These are phyloP conservation scores for Fraxinus dipetala DNA, from an alignment of 305 asterid genomes.

Conservation along the genomic window DNA sequence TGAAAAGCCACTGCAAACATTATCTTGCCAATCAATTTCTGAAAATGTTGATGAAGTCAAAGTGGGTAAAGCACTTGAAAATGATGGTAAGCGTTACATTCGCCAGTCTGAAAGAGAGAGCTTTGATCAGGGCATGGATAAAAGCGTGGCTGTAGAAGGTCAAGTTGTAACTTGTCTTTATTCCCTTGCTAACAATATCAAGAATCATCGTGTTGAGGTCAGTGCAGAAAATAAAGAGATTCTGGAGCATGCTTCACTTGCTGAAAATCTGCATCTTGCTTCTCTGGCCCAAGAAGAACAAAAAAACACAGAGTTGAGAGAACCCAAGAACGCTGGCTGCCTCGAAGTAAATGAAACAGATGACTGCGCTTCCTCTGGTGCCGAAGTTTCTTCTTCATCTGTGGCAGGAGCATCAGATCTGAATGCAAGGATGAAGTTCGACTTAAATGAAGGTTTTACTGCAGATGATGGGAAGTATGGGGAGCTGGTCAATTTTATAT, in stretches of 20 bases:
- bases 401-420: conserved; percentile 33
- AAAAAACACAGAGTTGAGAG: conserved; percentile 29
- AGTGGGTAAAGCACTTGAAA: conserved; percentile 29
- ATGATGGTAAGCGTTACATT: conserved; percentile 13
- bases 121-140: conserved; percentile 21
- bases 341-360: conserved; percentile 29
- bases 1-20: conserved; percentile 26
- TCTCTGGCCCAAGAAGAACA: conserved; percentile 29
- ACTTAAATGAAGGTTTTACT: conserved; percentile 72
- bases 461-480: conserved; percentile 69
- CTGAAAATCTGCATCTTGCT: conserved; percentile 19
- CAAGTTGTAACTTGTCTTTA: conserved; percentile 19
- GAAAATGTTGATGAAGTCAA: conserved; percentile 28
- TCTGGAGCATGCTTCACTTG: conserved; percentile 8
- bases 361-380: conserved; percentile 26
- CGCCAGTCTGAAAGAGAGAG: conserved; percentile 30
- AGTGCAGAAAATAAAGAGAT: conserved; percentile 25
- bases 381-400: conserved; percentile 33
- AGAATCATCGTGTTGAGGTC: conserved; percentile 19
- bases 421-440: conserved; percentile 56
- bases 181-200: conserved; percentile 25
- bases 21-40: conserved; percentile 17
- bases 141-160: conserved; percentile 21
- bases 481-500: conserved; percentile 34
- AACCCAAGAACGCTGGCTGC: conserved; percentile 23